phyloP scores from a whole-genome alignment of 345 rosid genomes.

The Iberis pinnata region DNA sequence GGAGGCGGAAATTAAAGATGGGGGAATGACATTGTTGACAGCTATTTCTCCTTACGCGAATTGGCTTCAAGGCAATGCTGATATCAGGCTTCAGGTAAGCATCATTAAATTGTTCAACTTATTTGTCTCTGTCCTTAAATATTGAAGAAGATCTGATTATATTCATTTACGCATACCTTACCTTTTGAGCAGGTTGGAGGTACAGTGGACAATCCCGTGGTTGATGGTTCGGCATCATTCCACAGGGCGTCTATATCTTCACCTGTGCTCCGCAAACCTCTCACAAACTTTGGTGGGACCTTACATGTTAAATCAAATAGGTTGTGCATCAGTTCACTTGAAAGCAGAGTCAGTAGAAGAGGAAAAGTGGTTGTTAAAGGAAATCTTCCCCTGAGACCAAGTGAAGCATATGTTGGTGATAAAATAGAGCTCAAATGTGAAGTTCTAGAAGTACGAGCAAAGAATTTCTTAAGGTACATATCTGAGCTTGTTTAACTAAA shows the following conservation, averaged over 20 bases:
- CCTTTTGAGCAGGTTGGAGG: constrained; percentile 69
- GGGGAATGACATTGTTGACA: constrained; percentile 92
- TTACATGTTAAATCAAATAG: constrained; percentile 82
- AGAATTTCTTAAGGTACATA: constrained; percentile 69
- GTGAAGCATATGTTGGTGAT: constrained; percentile 64
- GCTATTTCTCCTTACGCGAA: constrained; percentile 83
- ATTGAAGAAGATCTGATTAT: neutral
- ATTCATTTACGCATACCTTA: constrained; percentile 7
- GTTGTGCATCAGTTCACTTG: constrained; percentile 66
- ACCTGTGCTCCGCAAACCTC: constrained; percentile 78
- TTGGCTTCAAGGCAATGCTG: constrained; percentile 96
- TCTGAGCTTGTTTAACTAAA: constrained; percentile 1
- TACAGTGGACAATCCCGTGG: constrained; percentile 85
- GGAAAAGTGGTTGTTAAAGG: constrained; percentile 86
- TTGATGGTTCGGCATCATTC: constrained; percentile 89
- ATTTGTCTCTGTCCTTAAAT: neutral
- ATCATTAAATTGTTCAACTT: neutral
- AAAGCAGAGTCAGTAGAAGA: constrained; percentile 84
- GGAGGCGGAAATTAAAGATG: constrained; percentile 95
- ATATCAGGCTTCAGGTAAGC: constrained; percentile 76
- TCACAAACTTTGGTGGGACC: constrained; percentile 85
- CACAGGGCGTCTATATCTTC: constrained; percentile 86
- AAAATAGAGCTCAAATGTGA: constrained; percentile 93
- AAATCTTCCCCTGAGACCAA: constrained; percentile 75
- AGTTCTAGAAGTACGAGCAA: constrained; percentile 87